These are phyloP conservation scores for Pyrenopolyporus hunteri DNA, from an alignment of 495 filamentous ascomycete species.

Conservation along the genomic window DNA sequence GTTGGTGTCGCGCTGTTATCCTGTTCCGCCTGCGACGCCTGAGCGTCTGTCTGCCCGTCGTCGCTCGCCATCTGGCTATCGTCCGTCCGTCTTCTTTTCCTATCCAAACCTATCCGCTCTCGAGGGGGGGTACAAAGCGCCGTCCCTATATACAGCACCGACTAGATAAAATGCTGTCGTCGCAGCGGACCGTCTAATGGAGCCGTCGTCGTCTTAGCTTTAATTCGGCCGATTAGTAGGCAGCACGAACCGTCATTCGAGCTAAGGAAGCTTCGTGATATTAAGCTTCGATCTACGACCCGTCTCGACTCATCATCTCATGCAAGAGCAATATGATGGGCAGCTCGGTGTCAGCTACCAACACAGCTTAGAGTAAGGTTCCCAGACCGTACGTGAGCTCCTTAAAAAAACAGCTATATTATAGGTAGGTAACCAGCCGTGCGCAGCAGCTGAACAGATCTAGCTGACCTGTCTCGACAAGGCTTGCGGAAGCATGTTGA, in stretches of 20 bases:
- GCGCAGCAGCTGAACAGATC: constrained; percentile 23
- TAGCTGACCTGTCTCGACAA: constrained; percentile 18
- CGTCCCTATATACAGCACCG: not conserved
- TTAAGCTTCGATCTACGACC: constrained; percentile 7
- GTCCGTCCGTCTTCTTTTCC: not conserved
- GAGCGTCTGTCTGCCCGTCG: constrained; percentile 10
- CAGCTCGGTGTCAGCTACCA: constrained; percentile 1
- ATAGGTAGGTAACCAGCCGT: not conserved
- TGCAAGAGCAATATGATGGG: not conserved
- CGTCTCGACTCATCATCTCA: constrained; percentile 18
- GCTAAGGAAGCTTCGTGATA: constrained; percentile 9
- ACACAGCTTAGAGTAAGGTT: not conserved
- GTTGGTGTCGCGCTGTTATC: constrained; percentile 27
- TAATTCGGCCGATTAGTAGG: not conserved
- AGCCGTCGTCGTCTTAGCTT: not conserved
- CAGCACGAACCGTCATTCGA: not conserved
- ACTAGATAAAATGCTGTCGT: not conserved
- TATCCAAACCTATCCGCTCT: no score
- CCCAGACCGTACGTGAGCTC: not conserved
- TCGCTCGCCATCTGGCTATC: constrained; percentile 24
- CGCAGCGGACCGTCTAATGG: not conserved
- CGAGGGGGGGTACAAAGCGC: no score
- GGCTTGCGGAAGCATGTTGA: constrained; percentile 21
- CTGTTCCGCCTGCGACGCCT: constrained; percentile 10
- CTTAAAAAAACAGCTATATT: constrained; percentile 3